Percentiles rank a stretch among this genome's conserved stretches.
phyloP scores from a whole-genome alignment of 495 filamentous ascomycete species.

The Neurospora sp. region DNA sequence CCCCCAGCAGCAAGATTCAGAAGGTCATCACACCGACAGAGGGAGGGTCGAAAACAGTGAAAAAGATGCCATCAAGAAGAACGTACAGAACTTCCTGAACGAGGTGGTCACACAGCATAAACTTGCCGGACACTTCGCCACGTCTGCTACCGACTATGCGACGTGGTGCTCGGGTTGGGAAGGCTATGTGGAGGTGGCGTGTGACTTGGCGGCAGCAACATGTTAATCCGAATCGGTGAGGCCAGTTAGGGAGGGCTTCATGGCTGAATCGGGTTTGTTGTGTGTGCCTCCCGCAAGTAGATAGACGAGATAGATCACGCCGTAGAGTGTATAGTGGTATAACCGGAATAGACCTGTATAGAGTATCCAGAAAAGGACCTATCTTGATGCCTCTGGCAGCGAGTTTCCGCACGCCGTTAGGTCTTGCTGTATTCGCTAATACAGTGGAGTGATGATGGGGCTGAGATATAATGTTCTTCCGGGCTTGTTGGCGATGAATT shows the following conservation, averaged over 20 bases:
- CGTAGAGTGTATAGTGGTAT: background rate
- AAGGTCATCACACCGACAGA: background rate
- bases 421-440: background rate
- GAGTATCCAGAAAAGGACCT: background rate
- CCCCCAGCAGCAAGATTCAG: background rate
- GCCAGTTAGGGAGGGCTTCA: background rate
- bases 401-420: background rate
- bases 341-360: background rate
- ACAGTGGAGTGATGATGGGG: background rate
- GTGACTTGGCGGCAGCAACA: background rate
- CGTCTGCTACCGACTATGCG: slow-evolving; percentile 11
- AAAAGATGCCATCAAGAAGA: background rate
- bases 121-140: slow-evolving; percentile 17
- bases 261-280: background rate
- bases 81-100: slow-evolving; percentile 4
- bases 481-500: background rate
- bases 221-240: background rate
- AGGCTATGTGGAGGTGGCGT: slow-evolving; percentile 4
- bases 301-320: background rate
- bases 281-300: background rate
- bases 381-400: background rate
- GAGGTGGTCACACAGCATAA: slow-evolving; percentile 7
- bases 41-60: background rate
- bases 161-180: slow-evolving; percentile 12
- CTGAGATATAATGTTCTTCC: background rate